A percentile compares a stretch with the other conserved stretches of the same genome.
Conservation (phyloP, 108 stramenopile genomes). For the Fragilariopsis cylindrus region DNA sequence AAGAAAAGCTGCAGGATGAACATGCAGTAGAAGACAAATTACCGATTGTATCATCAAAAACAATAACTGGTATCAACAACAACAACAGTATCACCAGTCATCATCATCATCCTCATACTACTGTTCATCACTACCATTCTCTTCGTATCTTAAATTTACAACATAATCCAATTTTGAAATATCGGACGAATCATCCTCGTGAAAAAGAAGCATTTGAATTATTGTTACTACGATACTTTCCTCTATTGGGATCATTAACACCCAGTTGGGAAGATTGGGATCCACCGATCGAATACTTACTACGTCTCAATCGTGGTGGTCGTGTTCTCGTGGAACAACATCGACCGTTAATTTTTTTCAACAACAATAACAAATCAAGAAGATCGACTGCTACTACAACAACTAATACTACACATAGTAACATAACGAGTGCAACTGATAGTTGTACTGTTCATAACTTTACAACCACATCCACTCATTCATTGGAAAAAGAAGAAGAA, state of each 20-base stretch:
- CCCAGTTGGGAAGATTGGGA: slow-evolving; percentile 14
- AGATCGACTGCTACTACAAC: not conserved
- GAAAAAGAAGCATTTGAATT: slow-evolving; percentile 11
- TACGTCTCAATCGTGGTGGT: slow-evolving; percentile 18
- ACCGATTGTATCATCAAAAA: not conserved
- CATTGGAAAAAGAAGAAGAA: slow-evolving; percentile 1
- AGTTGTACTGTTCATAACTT: not conserved
- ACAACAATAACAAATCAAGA: not conserved
- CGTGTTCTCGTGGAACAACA: slow-evolving; percentile 1
- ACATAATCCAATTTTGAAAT: slow-evolving; percentile 12
- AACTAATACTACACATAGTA: too few relatives aligned
- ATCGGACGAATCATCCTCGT: not conserved
- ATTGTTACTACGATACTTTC: not conserved
- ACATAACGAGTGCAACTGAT: too few relatives aligned
- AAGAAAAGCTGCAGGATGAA: not conserved
- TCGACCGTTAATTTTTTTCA: not conserved
- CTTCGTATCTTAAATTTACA: slow-evolving; percentile 6
- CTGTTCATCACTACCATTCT: not conserved
- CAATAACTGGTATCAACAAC: too few relatives aligned
- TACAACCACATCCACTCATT: not conserved
- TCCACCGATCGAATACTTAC: not conserved
- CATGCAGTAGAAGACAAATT: not conserved
- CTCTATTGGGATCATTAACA: not conserved
- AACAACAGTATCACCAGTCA: too few relatives aligned
- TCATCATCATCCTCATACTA: too few relatives aligned